These are phyloP conservation scores for Pythium dissotocum DNA, from an alignment of 352 stramenopile species.

Conservation along the genomic window DNA sequence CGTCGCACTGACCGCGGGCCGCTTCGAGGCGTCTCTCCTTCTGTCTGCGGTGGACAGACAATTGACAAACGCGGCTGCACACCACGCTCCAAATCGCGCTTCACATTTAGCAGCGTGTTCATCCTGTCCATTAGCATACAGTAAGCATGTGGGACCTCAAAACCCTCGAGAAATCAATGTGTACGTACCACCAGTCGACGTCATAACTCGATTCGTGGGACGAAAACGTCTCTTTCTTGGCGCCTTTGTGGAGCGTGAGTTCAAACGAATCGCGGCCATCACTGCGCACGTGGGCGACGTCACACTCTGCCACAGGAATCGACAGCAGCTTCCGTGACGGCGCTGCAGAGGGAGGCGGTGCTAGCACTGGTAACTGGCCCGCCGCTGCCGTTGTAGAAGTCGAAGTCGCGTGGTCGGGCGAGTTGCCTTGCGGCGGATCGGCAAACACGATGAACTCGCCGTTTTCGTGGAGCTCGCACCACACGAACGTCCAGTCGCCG, in stretches of 20 bases:
- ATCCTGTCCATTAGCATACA: conserved; percentile 42
- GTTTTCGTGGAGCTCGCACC: conserved; percentile 69
- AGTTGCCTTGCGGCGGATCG: conserved; percentile 35
- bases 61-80: conserved; percentile 63
- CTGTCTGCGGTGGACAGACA: conserved; percentile 45
- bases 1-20: conserved; percentile 24
- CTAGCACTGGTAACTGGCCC: not conserved
- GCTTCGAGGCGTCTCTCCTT: conserved; percentile 24
- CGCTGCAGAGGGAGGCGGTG: not conserved
- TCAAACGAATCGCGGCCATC: conserved; percentile 85
- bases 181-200: conserved; percentile 82
- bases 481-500: conserved; percentile 80
- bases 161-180: not conserved
- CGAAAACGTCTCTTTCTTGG: conserved; percentile 84
- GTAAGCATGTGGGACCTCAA: too few species aligned
- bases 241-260: conserved; percentile 45
- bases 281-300: conserved; percentile 80
- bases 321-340: conserved; percentile 53
- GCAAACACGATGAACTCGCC: conserved; percentile 73
- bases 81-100: conserved; percentile 68
- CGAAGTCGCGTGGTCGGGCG: not conserved
- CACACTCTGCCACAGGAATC: conserved; percentile 62
- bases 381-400: not conserved
- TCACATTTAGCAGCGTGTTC: conserved; percentile 76
- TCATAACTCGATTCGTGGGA: conserved; percentile 85